Evolutionary conservation across 2,329 filamentous ascomycete species (phyloP), one percentile per base, ranked within the genome.

Genomic region (Alternaria gansuensis): DNA sequence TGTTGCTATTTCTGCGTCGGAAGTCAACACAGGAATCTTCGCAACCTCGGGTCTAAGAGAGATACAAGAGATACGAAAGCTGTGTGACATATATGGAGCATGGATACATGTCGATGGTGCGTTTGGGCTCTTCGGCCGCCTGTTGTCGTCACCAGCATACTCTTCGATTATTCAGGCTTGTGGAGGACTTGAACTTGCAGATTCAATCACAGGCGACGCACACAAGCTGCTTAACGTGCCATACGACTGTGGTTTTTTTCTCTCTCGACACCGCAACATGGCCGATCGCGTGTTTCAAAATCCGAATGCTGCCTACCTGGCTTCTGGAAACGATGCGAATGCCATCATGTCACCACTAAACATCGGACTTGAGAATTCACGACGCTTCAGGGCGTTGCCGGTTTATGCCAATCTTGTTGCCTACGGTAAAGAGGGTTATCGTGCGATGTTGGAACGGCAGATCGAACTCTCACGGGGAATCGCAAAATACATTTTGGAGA

Each of bases 201-300:
- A 97, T 73, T 96, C 91, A 50, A 93, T 97, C 66, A 89, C 92
- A 0, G 88, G 90, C 2, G 93, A 97, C 70, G 90, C 86, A 0
- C 94, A 98, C 77, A 97, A 97, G 73, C 80, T 97, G n/a, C 84
- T 98, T 60, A 97, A 97, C 67, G 92, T 97, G 44, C 93, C 94
- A 0, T 97, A 97, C 70, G 94, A 97, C 76, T 93, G 90, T 69
- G 94, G 93, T 41, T 90, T 97, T 77, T 96, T 97, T 82, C 86
- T 96, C 68, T 92, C 88, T 51, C 86, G 87, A 17, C 85, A 64
- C 39, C 58, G 36, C 21, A 56, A 44, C 28, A 57, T 62, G 26
- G 46, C 51, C 31, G 40, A 54, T 14, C 57, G 49, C 23, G 51
- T 51, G 6, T 58, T 61, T 6, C 50, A 64, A 17, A 97, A 97